Conservation (phyloP, 495 filamentous ascomycete species). For the Daldinia vernicosa region DNA sequence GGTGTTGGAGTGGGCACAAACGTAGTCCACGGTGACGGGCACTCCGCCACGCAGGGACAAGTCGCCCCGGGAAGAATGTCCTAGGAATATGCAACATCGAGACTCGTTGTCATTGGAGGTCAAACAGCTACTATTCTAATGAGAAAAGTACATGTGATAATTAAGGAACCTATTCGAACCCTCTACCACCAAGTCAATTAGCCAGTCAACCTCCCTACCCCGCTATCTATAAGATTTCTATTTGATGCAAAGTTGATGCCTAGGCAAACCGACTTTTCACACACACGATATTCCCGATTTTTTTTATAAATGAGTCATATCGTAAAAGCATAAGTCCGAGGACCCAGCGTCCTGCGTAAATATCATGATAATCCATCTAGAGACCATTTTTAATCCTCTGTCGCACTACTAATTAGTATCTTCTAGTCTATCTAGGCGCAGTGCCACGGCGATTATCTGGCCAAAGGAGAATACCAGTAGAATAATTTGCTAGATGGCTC, state of each 20-base stretch:
- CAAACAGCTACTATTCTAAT: neutral
- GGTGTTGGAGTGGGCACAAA: neutral
- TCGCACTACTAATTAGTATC: neutral
- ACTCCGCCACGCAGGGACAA: neutral
- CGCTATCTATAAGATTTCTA: constrained; percentile 31
- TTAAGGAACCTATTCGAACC: neutral
- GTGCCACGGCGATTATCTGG: neutral
- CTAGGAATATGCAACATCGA: neutral
- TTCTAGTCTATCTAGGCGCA: neutral
- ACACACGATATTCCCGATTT: neutral
- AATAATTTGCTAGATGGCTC: neutral
- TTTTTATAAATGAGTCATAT: neutral
- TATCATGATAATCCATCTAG: neutral
- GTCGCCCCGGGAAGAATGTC: neutral
- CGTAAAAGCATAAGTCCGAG: neutral
- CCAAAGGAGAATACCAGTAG: neutral
- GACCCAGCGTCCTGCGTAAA: neutral
- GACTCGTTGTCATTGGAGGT: neutral
- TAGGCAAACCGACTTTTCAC: constrained; percentile 13
- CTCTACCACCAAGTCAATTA: constrained; percentile 10
- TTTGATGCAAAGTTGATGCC: constrained; percentile 35
- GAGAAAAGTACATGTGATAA: neutral
- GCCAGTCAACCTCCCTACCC: constrained; percentile 22
- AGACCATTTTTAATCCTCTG: neutral
- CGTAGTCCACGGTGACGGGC: neutral